Conservation (phyloP, 2,329 filamentous ascomycete species). For the Diaporthe ilicicola region DNA sequence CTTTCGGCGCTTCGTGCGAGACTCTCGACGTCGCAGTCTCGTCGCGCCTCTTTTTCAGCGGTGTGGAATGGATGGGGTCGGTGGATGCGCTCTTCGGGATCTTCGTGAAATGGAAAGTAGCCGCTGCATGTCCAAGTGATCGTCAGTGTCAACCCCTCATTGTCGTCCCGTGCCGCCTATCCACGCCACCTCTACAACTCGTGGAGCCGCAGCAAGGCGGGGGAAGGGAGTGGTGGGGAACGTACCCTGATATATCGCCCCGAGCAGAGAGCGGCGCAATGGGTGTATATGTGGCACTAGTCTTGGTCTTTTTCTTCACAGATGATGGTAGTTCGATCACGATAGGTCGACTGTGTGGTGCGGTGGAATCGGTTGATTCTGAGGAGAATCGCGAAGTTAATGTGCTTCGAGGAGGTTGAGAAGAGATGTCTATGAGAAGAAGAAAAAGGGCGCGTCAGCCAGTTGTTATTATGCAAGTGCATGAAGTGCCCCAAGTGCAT, state of each 20-base stretch:
- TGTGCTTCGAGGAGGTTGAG: slow-evolving; percentile 19
- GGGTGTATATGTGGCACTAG: slow-evolving; percentile 52
- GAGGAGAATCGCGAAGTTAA: slow-evolving; percentile 35
- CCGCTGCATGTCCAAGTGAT: slow-evolving; percentile 50
- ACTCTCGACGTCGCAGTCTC: slow-evolving; percentile 8
- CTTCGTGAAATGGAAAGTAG: slow-evolving; percentile 69
- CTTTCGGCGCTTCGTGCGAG: slow-evolving; percentile 10
- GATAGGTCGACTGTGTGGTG: slow-evolving; percentile 55
- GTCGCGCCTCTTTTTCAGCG: slow-evolving; percentile 37
- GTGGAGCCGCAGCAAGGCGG: slow-evolving; percentile 3
- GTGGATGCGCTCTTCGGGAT: slow-evolving; percentile 55
- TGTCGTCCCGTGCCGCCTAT: slow-evolving; percentile 24
- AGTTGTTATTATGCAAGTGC: slow-evolving; percentile 7
- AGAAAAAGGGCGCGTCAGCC: slow-evolving; percentile 19
- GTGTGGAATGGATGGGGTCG: slow-evolving; percentile 61
- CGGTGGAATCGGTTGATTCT: slow-evolving; percentile 34
- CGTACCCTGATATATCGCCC: slow-evolving; percentile 67
- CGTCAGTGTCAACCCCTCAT: slow-evolving; percentile 31
- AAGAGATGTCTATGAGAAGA: background rate
- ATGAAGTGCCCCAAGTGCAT: background rate
- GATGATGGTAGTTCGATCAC: slow-evolving; percentile 58
- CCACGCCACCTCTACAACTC: slow-evolving; percentile 6
- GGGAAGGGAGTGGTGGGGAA: slow-evolving; percentile 33
- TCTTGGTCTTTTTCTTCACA: slow-evolving; percentile 47
- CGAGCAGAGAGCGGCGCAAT: slow-evolving; percentile 63